These are phyloP conservation scores for Pseudozyma tsukubaensis DNA, from an alignment of 1,284 basidiomycete genomes.

Conservation along the genomic window DNA sequence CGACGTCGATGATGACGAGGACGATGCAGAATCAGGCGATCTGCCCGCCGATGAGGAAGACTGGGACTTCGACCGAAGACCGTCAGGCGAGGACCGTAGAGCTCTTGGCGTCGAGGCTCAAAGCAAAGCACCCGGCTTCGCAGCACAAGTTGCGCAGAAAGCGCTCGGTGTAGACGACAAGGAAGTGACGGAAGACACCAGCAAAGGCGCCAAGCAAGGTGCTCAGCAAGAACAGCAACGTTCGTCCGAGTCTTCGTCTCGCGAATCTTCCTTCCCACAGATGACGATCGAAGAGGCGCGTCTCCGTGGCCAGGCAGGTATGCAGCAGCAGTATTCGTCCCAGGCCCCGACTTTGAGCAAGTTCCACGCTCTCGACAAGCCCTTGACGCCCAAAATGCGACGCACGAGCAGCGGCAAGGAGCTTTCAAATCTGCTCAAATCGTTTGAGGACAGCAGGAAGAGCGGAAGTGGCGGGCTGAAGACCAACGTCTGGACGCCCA, in stretches of 20 bases:
- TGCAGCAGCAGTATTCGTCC: conserved; percentile 55
- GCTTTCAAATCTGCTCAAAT: conserved; percentile 42
- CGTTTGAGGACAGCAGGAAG: conserved; percentile 49
- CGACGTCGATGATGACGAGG: conserved; percentile 38
- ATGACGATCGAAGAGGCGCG: conserved; percentile 61
- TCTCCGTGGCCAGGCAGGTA: conserved; percentile 50
- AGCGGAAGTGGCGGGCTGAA: conserved; percentile 35
- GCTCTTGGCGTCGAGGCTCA: conserved; percentile 13
- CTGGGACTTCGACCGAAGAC: conserved; percentile 47
- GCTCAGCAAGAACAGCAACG: conserved; percentile 17
- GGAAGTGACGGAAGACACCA: conserved; percentile 32
- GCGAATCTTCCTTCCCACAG: conserved; percentile 36
- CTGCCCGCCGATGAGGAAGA: conserved; percentile 42
- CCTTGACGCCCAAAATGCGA: conserved; percentile 56
- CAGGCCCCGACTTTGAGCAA: conserved; percentile 50
- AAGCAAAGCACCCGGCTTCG: conserved; percentile 21
- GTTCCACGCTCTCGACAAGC: conserved; percentile 56
- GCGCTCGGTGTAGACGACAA: conserved; percentile 42
- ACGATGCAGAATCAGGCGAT: conserved; percentile 21
- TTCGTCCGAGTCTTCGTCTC: conserved; percentile 4
- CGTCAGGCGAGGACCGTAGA: conserved; percentile 30
- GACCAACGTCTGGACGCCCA: conserved; percentile 49
- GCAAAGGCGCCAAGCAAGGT: conserved; percentile 16
- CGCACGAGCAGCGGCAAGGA: conserved; percentile 46
- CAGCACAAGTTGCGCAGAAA: conserved; percentile 31